Conservation (phyloP, 805 yeast genomes). For the Ogataea philodendri region DNA sequence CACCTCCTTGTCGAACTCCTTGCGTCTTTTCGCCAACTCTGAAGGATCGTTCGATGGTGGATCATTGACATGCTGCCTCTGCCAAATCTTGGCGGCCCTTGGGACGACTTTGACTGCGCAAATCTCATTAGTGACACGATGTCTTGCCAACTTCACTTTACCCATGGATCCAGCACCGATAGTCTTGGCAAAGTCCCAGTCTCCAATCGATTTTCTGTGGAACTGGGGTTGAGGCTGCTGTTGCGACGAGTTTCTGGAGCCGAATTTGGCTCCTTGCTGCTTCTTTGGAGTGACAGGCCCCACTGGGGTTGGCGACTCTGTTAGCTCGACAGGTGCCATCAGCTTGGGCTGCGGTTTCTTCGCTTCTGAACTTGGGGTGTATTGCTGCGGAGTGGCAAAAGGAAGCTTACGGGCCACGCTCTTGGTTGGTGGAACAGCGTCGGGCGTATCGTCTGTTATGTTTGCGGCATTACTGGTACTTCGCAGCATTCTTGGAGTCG, state of each 20-base stretch:
- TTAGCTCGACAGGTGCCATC: constrained; percentile 30
- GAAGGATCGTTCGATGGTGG: constrained; percentile 61
- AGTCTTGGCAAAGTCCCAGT: constrained; percentile 93
- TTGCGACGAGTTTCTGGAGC: constrained; percentile 20
- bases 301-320: constrained; percentile 13
- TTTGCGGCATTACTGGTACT: constrained; percentile 42
- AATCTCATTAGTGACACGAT: constrained; percentile 72
- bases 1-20: constrained; percentile 76
- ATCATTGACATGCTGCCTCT: constrained; percentile 66
- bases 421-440: constrained; percentile 18
- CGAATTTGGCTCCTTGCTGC: constrained; percentile 22
- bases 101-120: constrained; percentile 95
- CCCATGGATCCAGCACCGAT: constrained; percentile 99
- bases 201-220: constrained; percentile 88
- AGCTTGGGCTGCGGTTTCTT: constrained; percentile 16
- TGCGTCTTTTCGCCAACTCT: constrained; percentile 58
- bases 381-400: constrained; percentile 19
- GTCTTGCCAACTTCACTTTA: constrained; percentile 91
- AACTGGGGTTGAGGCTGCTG: constrained; percentile 43
- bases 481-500: constrained; percentile 69
- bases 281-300: constrained; percentile 14
- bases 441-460: constrained; percentile 27
- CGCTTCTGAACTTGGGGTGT: constrained; percentile 11
- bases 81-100: constrained; percentile 76
- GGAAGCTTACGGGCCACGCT: constrained; percentile 23